Percentiles rank a stretch among this genome's conserved stretches.
Evolutionary conservation across 2,329 filamentous ascomycete species (phyloP).

Genomic region (Penicillium concentricum): DNA sequence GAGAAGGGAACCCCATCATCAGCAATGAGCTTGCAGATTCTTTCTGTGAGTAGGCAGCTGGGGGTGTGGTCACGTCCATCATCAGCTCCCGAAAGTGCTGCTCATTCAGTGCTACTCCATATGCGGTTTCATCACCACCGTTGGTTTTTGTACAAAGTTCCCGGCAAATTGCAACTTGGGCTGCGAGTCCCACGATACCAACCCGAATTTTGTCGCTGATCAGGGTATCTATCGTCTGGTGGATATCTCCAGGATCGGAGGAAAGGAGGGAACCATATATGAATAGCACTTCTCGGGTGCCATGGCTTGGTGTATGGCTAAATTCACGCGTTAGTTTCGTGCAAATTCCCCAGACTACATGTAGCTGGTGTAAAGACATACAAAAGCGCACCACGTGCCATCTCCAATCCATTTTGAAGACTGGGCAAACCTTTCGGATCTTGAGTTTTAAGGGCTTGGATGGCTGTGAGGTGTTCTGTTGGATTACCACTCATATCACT

Average conservation of each 20-base stretch:
- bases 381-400: constrained; percentile 90
- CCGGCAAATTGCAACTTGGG: constrained; percentile 86
- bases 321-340: constrained; percentile 6
- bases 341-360: not conserved
- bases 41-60: constrained; percentile 67
- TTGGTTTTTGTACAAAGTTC: constrained; percentile 90
- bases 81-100: constrained; percentile 86
- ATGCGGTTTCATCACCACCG: constrained; percentile 66
- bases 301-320: constrained; percentile 86
- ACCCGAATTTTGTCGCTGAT: constrained; percentile 82
- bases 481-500: constrained; percentile 92
- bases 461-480: constrained; percentile 76
- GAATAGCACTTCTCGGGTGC: constrained; percentile 87
- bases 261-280: constrained; percentile 88
- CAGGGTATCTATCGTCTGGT: constrained; percentile 78
- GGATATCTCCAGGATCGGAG: constrained; percentile 91
- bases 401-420: constrained; percentile 92
- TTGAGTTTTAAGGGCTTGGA: constrained; percentile 64
- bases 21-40: constrained; percentile 60
- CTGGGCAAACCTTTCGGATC: constrained; percentile 74
- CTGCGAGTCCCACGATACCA: constrained; percentile 83
- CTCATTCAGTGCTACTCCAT: constrained; percentile 83
- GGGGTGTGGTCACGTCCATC: constrained; percentile 83
- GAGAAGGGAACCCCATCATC: constrained; percentile 97
- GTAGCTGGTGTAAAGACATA: constrained; percentile 40